A percentile compares a stretch with the other conserved stretches of the same genome.
These are phyloP conservation scores for Oryza coarctata DNA, from an alignment of 176 grass and related monocot genomes.

Conservation along the genomic window DNA sequence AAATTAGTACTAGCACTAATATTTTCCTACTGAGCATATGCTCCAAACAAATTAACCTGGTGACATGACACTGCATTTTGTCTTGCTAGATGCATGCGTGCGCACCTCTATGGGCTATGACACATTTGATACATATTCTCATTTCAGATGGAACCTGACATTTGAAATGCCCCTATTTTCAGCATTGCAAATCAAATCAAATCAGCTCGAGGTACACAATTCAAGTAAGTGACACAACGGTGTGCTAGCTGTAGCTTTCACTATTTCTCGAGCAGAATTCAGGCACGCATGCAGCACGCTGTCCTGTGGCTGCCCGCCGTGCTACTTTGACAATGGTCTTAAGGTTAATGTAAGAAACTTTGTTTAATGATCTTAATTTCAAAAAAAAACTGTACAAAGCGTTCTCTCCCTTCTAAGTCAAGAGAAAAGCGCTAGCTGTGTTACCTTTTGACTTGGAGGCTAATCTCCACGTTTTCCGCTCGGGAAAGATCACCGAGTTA, in stretches of 20 bases:
- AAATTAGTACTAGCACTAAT: background rate
- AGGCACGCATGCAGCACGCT: slow-evolving; percentile 14
- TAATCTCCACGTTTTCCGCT: background rate
- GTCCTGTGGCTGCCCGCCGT: background rate
- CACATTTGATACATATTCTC: background rate
- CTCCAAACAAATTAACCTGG: background rate
- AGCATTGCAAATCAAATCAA: background rate
- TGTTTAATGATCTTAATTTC: background rate
- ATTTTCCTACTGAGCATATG: background rate
- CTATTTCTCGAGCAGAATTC: slow-evolving; percentile 31
- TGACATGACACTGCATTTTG: background rate
- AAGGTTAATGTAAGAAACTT: background rate
- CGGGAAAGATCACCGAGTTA: background rate
- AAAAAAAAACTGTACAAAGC: slow-evolving; percentile 15
- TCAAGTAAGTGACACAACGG: slow-evolving; percentile 24
- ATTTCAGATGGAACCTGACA: background rate
- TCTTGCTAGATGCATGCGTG: background rate
- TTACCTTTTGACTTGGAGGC: slow-evolving; percentile 29
- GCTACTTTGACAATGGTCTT: background rate
- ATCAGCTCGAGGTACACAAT: slow-evolving; percentile 21
- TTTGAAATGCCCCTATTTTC: background rate
- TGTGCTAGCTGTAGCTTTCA: background rate
- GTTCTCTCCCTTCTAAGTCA: slow-evolving; percentile 8
- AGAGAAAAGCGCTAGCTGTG: background rate
- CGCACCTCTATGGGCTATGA: background rate